phyloP scores from a whole-genome alignment of 2,329 filamentous ascomycete species.

The Mollisia scopiformis region DNA sequence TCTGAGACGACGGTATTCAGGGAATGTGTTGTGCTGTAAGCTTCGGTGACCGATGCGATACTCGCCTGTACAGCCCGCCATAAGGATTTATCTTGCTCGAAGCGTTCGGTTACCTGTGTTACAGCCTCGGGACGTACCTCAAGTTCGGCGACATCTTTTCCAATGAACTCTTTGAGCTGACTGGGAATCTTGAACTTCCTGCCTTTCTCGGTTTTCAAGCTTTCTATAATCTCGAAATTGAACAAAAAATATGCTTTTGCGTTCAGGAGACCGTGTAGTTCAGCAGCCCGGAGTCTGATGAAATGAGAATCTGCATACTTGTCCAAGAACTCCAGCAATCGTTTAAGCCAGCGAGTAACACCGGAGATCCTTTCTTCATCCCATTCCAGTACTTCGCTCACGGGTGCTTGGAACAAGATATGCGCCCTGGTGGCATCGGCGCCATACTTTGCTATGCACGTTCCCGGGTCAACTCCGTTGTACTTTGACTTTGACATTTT shows the following conservation, averaged over 20 bases:
- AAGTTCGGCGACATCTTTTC: not conserved
- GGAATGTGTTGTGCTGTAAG: slow-evolving; percentile 72
- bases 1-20: slow-evolving; percentile 85
- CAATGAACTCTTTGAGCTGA: not conserved
- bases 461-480: slow-evolving; percentile 83
- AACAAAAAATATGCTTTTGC: not conserved
- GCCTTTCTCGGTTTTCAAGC: no score
- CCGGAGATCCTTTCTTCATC: slow-evolving; percentile 82
- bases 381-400: slow-evolving; percentile 85
- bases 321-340: slow-evolving; percentile 48
- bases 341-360: slow-evolving; percentile 77
- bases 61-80: slow-evolving; percentile 71
- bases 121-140: no score
- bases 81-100: slow-evolving; percentile 39
- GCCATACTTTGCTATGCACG: slow-evolving; percentile 73
- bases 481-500: slow-evolving; percentile 97
- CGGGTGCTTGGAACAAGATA: slow-evolving; percentile 86
- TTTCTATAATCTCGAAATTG: no score
- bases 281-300: not conserved
- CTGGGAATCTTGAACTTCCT: no score
- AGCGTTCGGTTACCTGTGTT: not conserved
- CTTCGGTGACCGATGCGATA: slow-evolving; percentile 67
- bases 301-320: not conserved
- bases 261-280: not conserved
- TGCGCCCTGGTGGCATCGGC: slow-evolving; percentile 85